These are phyloP conservation scores for Cotoneaster glaucophyllus DNA, from an alignment of 306 rosid species.

Conservation along the genomic window DNA sequence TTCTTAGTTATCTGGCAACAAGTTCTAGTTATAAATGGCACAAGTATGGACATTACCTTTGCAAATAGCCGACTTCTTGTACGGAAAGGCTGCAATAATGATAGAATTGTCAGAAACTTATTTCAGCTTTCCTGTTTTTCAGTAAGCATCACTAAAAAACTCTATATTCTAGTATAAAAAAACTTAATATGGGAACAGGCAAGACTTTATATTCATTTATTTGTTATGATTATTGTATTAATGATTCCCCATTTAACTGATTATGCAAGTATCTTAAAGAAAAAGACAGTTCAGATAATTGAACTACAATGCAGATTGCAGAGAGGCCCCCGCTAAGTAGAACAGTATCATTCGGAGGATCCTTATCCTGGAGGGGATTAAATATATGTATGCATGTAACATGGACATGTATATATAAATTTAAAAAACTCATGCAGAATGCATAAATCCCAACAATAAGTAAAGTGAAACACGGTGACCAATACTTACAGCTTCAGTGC, in stretches of 20 bases:
- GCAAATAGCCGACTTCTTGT: constrained; percentile 73
- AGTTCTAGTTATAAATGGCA: background rate
- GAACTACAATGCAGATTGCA: too few relatives aligned
- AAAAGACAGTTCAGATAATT: too few relatives aligned
- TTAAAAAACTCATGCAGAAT: background rate
- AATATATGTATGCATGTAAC: too few relatives aligned
- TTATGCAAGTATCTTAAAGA: too few relatives aligned
- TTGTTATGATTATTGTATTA: too few relatives aligned
- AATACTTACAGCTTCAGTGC: constrained; percentile 79
- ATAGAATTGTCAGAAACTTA: background rate
- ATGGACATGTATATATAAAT: too few relatives aligned
- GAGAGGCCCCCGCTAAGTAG: too few relatives aligned
- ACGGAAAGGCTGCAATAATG: constrained; percentile 76
- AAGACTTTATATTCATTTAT: too few relatives aligned
- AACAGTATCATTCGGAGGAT: too few relatives aligned
- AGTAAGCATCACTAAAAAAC: background rate
- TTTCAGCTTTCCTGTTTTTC: background rate
- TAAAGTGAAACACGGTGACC: background rate
- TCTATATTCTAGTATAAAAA: background rate
- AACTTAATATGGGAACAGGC: too few relatives aligned
- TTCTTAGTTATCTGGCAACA: background rate
- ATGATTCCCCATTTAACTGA: too few relatives aligned
- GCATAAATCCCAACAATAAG: background rate
- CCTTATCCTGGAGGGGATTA: too few relatives aligned
- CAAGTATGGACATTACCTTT: constrained; percentile 44